Evolutionary conservation across 495 filamentous ascomycete species (phyloP).

Genomic region (Xylaria palmicola): DNA sequence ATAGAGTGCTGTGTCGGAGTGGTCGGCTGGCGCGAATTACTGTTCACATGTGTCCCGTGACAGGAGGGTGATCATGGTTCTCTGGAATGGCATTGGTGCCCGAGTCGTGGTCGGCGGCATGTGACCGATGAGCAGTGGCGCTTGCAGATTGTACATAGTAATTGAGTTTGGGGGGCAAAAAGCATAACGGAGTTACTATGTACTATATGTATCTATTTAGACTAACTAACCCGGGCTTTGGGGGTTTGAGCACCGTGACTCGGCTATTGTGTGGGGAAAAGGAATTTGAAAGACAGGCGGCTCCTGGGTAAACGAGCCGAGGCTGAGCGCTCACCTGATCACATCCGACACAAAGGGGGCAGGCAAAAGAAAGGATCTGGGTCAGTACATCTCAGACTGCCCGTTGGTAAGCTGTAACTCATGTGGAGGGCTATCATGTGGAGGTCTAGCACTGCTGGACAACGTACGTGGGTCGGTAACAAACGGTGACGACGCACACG

Average conservation of each 20-base stretch:
- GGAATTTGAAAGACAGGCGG: not conserved
- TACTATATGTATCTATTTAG: not conserved
- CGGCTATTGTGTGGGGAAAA: constrained; percentile 10
- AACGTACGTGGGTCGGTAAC: too few species aligned
- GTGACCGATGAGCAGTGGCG: constrained; percentile 15
- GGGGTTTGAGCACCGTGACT: constrained; percentile 5
- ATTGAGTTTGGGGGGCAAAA: constrained; percentile 13
- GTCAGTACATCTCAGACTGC: too few species aligned
- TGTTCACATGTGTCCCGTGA: not conserved
- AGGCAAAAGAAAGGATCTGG: constrained; percentile 1
- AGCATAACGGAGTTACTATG: not conserved
- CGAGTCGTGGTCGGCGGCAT: constrained; percentile 14
- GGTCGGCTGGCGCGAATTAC: constrained; percentile 7
- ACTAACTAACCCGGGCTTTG: not conserved
- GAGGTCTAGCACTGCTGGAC: too few species aligned
- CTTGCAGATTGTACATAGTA: constrained; percentile 8
- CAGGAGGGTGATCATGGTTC: not conserved
- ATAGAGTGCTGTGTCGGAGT: not conserved
- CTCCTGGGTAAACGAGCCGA: constrained; percentile 13
- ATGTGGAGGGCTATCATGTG: too few species aligned
- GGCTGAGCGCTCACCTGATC: constrained; percentile 18
- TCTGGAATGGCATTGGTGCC: constrained; percentile 9
- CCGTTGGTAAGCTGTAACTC: too few species aligned
- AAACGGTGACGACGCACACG: too few species aligned
- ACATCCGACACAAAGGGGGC: constrained; percentile 9